Evolutionary conservation across 257 asterid species (phyloP).

Genomic region (Solanum etuberosum): DNA sequence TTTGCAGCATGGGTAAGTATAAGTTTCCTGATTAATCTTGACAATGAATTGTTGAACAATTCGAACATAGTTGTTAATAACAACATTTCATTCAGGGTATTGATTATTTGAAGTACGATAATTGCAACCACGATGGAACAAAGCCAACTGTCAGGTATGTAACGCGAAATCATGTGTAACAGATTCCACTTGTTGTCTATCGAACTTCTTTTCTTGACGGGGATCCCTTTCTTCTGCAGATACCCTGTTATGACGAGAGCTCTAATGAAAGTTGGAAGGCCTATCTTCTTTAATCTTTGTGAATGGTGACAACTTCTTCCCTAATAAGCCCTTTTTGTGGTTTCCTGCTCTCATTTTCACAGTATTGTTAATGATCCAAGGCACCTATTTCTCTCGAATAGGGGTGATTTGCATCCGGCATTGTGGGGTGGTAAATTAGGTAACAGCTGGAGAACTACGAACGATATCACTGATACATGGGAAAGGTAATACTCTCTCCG

Average conservation of each 20-base stretch:
- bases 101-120: conserved; percentile 89
- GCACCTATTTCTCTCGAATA: not conserved
- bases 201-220: not conserved
- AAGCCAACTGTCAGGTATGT: conserved; percentile 57
- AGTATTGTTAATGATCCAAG: not conserved
- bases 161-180: not conserved
- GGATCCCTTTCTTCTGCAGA: conserved; percentile 19
- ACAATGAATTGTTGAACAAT: not conserved
- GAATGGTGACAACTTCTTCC: conserved; percentile 46
- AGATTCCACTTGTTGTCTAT: not conserved
- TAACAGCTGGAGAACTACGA: conserved; percentile 92
- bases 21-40: not conserved
- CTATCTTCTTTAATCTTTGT: conserved; percentile 73
- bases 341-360: not conserved
- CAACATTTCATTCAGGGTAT: conserved; percentile 44
- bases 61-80: not conserved
- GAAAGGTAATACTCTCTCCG: conserved; percentile 33
- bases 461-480: conserved; percentile 76
- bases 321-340: not conserved
- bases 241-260: conserved; percentile 86
- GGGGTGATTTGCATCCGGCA: conserved; percentile 98
- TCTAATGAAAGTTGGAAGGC: conserved; percentile 59
- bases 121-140: conserved; percentile 60
- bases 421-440: conserved; percentile 62
- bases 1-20: conserved; percentile 67